Percentiles rank a stretch among this genome's conserved stretches.
phyloP scores from a whole-genome alignment of 1,139 yeast species.

The Suhomyces guaymorum region DNA sequence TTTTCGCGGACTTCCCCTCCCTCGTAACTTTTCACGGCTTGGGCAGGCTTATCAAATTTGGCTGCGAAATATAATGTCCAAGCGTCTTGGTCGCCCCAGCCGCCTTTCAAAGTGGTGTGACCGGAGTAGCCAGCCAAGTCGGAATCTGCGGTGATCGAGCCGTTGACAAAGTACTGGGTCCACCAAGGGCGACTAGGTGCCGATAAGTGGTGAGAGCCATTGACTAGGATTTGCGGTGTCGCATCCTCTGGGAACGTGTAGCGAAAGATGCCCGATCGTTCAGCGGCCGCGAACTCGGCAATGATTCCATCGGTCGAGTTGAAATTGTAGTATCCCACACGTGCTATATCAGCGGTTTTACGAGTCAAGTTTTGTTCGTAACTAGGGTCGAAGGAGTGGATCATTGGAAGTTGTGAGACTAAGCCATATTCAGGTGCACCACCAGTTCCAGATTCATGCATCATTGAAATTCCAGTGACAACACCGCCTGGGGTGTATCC shows the following conservation, averaged over 20 bases:
- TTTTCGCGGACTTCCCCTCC: conserved; percentile 8
- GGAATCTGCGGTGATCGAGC: conserved; percentile 22
- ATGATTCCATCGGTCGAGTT: conserved; percentile 23
- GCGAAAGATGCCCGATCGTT: conserved; percentile 27
- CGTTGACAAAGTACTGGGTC: conserved; percentile 33
- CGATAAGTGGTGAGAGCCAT: conserved; percentile 30
- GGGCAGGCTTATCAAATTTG: conserved; percentile 24
- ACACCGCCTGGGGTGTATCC: conserved; percentile 36
- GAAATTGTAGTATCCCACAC: conserved; percentile 29
- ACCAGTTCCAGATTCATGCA: conserved; percentile 45
- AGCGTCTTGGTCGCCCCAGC: conserved; percentile 33
- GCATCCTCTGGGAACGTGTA: conserved; percentile 23
- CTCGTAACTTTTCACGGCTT: conserved; percentile 16
- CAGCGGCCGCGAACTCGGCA: conserved; percentile 30
- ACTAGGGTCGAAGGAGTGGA: conserved; percentile 20
- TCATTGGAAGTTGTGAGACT: conserved; percentile 32
- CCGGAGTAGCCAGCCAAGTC: conserved; percentile 27
- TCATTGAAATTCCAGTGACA: conserved; percentile 37
- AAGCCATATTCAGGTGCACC: conserved; percentile 41
- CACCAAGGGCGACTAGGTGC: conserved; percentile 32
- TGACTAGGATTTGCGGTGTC: conserved; percentile 23
- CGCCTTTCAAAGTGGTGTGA: conserved; percentile 27
- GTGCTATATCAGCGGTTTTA: conserved; percentile 21
- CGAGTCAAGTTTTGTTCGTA: conserved; percentile 18
- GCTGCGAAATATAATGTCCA: conserved; percentile 36